Percentiles rank a stretch among this genome's conserved stretches.
Evolutionary conservation across 768 basidiomycete genomes (phyloP).

Genomic region (Hebeloma cylindrosporum): DNA sequence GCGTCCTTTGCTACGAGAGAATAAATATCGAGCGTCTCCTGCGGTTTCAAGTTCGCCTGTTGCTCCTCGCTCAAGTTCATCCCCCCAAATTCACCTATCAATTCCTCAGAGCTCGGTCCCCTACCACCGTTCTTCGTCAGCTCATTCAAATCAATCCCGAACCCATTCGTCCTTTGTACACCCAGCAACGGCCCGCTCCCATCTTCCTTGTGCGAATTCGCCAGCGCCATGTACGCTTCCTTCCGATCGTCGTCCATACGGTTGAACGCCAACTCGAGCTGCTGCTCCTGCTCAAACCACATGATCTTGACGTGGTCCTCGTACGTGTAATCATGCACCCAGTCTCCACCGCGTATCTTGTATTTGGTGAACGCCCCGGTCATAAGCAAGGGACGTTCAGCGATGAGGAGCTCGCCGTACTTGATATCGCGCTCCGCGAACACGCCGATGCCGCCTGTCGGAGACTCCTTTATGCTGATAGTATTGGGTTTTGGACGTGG

Average conservation of each 20-base stretch:
- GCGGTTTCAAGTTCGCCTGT: too few relatives aligned
- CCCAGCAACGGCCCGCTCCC: conserved; percentile 35
- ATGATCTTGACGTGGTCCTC: too few relatives aligned
- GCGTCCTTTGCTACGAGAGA: conserved; percentile 3
- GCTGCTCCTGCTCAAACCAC: conserved; percentile 3
- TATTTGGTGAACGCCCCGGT: too few relatives aligned
- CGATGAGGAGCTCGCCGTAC: conserved; percentile 32
- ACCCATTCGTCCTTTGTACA: conserved; percentile 34
- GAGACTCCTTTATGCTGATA: too few relatives aligned
- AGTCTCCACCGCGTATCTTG: too few relatives aligned
- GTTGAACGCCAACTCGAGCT: neutral
- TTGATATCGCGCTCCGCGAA: conserved; percentile 30
- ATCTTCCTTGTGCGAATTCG: conserved; percentile 32
- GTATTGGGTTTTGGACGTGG: too few relatives aligned
- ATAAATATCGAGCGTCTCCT: conserved; percentile 3
- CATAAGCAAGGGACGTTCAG: conserved; percentile 39
- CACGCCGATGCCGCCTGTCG: too few relatives aligned
- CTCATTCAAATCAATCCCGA: conserved; percentile 21
- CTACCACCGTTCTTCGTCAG: too few relatives aligned
- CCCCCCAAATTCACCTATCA: neutral
- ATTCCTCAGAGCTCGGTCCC: too few relatives aligned
- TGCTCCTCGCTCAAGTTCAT: too few relatives aligned
- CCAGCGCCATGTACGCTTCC: conserved; percentile 30
- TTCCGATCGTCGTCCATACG: conserved; percentile 17
- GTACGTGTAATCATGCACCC: too few relatives aligned